A percentile compares a stretch with the other conserved stretches of the same genome.
phyloP scores from a whole-genome alignment of 192 early-diverging fungal species.

The Podila verticillata region DNA sequence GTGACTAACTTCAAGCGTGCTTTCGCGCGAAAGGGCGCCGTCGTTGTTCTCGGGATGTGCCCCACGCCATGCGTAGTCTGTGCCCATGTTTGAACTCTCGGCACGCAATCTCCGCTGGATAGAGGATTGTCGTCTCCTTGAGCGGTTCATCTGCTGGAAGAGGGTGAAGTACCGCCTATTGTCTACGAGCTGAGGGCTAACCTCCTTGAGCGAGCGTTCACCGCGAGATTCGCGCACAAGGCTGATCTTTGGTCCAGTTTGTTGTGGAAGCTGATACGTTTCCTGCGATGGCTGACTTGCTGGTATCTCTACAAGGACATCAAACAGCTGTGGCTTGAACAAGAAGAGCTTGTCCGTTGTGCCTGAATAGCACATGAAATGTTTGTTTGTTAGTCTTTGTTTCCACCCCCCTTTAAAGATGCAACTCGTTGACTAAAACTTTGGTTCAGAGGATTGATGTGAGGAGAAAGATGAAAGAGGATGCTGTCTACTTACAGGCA shows the following conservation, averaged over 20 bases:
- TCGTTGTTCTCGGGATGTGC: neutral
- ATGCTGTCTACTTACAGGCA: slow-evolving; percentile 51
- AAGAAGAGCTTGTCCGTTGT: slow-evolving; percentile 62
- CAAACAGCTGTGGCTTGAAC: slow-evolving; percentile 56
- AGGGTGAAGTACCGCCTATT: slow-evolving; percentile 55
- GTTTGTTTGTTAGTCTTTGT: too few relatives aligned
- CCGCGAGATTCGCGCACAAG: neutral
- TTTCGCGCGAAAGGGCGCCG: neutral
- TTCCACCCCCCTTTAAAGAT: too few relatives aligned
- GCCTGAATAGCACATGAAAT: slow-evolving; percentile 22
- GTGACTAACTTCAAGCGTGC: neutral
- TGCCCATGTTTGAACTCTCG: slow-evolving; percentile 3
- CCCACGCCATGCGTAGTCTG: neutral
- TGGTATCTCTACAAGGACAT: slow-evolving; percentile 56
- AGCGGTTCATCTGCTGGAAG: slow-evolving; percentile 40
- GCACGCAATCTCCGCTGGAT: slow-evolving; percentile 26
- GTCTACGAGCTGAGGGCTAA: slow-evolving; percentile 33
- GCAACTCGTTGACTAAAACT: too few relatives aligned
- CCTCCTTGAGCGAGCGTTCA: neutral
- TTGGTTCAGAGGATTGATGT: too few relatives aligned
- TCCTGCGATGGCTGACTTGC: neutral
- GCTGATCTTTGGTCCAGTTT: slow-evolving; percentile 21
- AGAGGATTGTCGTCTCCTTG: slow-evolving; percentile 11
- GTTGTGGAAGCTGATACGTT: neutral
- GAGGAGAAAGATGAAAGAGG: too few relatives aligned